Conservation (phyloP, 164 flowering plant species). For the Magnolia officinalis region DNA sequence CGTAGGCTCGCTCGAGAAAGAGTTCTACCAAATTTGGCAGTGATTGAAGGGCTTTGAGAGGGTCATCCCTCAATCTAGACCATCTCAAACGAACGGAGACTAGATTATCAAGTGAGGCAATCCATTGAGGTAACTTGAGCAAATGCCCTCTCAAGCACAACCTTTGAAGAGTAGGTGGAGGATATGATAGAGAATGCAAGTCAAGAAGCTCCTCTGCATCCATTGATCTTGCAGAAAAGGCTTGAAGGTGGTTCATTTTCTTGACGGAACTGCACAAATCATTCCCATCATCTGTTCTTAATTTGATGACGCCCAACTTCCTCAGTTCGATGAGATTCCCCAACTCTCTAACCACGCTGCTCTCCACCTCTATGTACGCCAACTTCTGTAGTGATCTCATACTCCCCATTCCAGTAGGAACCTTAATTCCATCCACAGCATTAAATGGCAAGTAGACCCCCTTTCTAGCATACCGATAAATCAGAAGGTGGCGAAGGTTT, state of each 20-base stretch:
- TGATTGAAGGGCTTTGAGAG: not conserved
- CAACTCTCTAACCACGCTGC: not conserved
- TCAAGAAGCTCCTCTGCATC: not conserved
- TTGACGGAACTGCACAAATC: constrained; percentile 7
- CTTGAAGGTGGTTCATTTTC: constrained; percentile 6
- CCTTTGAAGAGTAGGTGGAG: constrained; percentile 1
- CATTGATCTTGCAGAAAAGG: not conserved
- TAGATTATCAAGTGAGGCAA: constrained; percentile 3
- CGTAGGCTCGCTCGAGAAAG: not conserved
- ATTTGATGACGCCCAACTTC: not conserved
- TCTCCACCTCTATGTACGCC: constrained; percentile 4
- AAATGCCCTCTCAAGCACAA: constrained; percentile 3
- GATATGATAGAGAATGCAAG: constrained; percentile 1
- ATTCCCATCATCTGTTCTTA: constrained; percentile 4
- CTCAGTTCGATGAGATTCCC: constrained; percentile 8
- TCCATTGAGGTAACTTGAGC: not conserved
- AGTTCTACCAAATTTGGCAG: constrained; percentile 7
- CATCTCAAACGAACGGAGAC: not conserved
- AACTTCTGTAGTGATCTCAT: constrained; percentile 10
- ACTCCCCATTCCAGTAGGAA: not conserved
- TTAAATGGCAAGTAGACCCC: not conserved
- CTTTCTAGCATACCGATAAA: not conserved
- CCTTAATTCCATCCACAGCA: not conserved
- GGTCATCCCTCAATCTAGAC: constrained; percentile 11
- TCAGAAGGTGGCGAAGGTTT: constrained; percentile 8